phyloP scores from a whole-genome alignment of 2,329 filamentous ascomycete genomes.

The Ascochyta clinopodiicola region DNA sequence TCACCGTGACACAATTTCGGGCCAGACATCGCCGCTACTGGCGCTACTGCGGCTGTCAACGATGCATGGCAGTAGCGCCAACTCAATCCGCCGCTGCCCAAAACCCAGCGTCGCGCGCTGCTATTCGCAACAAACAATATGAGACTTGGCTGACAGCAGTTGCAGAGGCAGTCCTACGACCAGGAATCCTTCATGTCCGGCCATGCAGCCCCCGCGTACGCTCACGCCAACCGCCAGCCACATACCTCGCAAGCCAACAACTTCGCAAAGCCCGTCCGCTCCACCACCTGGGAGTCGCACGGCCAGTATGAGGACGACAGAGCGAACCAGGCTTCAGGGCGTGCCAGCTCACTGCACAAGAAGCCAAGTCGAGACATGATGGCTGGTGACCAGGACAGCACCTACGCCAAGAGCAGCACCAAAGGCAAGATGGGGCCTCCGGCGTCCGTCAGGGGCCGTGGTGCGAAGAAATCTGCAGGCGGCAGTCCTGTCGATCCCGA shows the following conservation, averaged over 20 bases:
- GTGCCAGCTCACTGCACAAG: constrained; percentile 46
- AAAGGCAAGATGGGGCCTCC: constrained; percentile 27
- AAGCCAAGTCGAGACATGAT: constrained; percentile 53
- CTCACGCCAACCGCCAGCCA: constrained; percentile 40
- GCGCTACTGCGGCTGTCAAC: constrained; percentile 31
- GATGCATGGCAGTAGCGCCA: constrained; percentile 32
- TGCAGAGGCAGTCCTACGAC: constrained; percentile 39
- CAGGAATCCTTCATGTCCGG: constrained; percentile 47
- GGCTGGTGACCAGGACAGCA: constrained; percentile 55
- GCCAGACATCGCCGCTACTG: constrained; percentile 15
- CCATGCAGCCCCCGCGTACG: constrained; percentile 36
- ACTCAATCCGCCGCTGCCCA: constrained; percentile 12
- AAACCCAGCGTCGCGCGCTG: background rate
- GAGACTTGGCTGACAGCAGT: constrained; percentile 29
- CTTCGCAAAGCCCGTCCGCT: constrained; percentile 36
- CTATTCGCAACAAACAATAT: background rate
- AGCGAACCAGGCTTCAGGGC: constrained; percentile 42
- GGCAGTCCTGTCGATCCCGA: constrained; percentile 28
- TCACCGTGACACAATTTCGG: constrained; percentile 2
- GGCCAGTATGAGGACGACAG: constrained; percentile 35
- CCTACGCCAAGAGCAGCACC: constrained; percentile 47
- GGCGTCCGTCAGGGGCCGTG: constrained; percentile 12
- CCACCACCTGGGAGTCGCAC: constrained; percentile 41
- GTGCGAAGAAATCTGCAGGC: constrained; percentile 38
- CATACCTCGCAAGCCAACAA: constrained; percentile 46